phyloP scores from a whole-genome alignment of 2,329 filamentous ascomycete genomes.

The Aspergillus costaricaensis region DNA sequence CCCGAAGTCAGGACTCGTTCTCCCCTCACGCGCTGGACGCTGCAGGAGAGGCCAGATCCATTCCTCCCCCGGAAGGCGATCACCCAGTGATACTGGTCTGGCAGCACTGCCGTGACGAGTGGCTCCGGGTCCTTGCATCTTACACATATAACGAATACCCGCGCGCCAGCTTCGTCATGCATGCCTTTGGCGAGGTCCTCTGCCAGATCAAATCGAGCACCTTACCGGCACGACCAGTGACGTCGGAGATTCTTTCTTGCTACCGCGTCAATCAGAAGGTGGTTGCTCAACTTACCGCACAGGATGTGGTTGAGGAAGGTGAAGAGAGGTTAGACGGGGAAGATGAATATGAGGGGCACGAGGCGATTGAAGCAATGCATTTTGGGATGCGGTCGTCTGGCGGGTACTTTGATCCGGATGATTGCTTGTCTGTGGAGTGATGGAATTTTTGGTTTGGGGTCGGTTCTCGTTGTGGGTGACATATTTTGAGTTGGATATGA shows the following conservation, averaged over 20 bases:
- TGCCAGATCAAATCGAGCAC: slow-evolving; percentile 36
- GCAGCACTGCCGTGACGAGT: slow-evolving; percentile 35
- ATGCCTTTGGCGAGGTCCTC: slow-evolving; percentile 37
- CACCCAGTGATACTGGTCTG: slow-evolving; percentile 41
- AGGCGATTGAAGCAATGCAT: slow-evolving; percentile 33
- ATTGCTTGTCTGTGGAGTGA: slow-evolving; percentile 30
- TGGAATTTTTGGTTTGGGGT: neutral
- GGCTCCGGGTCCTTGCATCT: slow-evolving; percentile 42
- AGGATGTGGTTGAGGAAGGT: slow-evolving; percentile 19
- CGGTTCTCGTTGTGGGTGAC: neutral
- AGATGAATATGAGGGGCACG: slow-evolving; percentile 33
- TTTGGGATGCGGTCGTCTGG: slow-evolving; percentile 18
- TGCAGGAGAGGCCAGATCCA: slow-evolving; percentile 29
- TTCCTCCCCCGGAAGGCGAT: slow-evolving; percentile 33
- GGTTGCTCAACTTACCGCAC: slow-evolving; percentile 29
- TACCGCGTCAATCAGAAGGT: slow-evolving; percentile 37
- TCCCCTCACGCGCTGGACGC: slow-evolving; percentile 28
- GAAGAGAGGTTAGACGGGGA: slow-evolving; percentile 13
- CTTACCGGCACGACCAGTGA: slow-evolving; percentile 28
- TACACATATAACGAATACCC: slow-evolving; percentile 33
- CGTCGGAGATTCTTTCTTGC: slow-evolving; percentile 31
- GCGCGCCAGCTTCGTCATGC: slow-evolving; percentile 28
- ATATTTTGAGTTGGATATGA: too few relatives aligned
- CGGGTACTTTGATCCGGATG: slow-evolving; percentile 26
- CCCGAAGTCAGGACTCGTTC: slow-evolving; percentile 19